Evolutionary conservation across 495 filamentous ascomycete species (phyloP), one percentile per base, ranked within the genome.

Genomic region (Aspergillus funiculosus): DNA sequence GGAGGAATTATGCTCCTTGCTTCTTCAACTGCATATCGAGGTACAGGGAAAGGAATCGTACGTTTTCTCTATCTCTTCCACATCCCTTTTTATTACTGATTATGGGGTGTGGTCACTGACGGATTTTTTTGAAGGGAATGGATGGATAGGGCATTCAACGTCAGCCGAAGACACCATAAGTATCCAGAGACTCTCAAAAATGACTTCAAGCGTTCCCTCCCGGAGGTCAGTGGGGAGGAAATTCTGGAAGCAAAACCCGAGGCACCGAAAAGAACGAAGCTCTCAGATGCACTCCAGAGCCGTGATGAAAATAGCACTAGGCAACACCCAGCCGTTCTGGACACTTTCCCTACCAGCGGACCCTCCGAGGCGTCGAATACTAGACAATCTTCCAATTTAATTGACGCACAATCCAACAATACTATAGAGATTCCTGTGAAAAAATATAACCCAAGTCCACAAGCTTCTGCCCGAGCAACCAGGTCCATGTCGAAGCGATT

Each of bases 141-240:
- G 44, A 62, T 76, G 62, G 55, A 71, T 18, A 62, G 54, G 9
- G 51, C 55, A 8, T 74, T 76, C 38, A 42, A 9, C 35, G 53
- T 46, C 22, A 28, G 34, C 4, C 38, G 56, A n/a, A 38, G 50
- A 15, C 36, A 24, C 3, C 43, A 39, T 13, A 41, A 38, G n/a
- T 36, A 39, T 6, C 30, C 2, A 9, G 14, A 18, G 4, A 3
- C 6, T 8, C 43, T 22, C 21, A 9, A 31, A 7, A 60, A 50
- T 9, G 21, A 6, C 2, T 15, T 37, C 13, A 61, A 59, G 37
- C 46, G 54, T 6, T 31, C 38, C 11, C 36, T 39, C 28, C 19
- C 35, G 25, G 35, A 54, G 38, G 17, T 30, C 43, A 13, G 13
- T 14, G 9, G 41, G 7, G 42, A 52, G 20, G 28, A 40, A 31